Percentiles rank a stretch among this genome's conserved stretches.
These are phyloP conservation scores for Penicillium freii DNA, from an alignment of 2,329 filamentous ascomycete species.

Conservation along the genomic window DNA sequence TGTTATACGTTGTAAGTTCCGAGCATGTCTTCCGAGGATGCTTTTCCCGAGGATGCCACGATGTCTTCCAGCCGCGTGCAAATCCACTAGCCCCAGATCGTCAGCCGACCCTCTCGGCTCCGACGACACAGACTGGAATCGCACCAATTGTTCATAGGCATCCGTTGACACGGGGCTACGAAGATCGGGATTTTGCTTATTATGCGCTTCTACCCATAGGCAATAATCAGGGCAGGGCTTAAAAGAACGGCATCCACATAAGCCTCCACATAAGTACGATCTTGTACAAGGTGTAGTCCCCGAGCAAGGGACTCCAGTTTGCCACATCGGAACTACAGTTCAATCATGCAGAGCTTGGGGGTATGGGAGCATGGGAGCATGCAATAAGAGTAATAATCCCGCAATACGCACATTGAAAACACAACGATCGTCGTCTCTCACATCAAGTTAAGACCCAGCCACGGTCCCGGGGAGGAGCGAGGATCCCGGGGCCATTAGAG, in stretches of 20 bases:
- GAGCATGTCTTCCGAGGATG: not conserved
- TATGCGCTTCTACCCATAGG: not conserved
- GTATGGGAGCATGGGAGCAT: not conserved
- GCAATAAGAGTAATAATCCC: not conserved
- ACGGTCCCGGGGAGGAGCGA: not conserved
- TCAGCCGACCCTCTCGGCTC: constrained; percentile 8
- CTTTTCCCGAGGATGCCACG: constrained; percentile 4
- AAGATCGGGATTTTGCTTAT: not conserved
- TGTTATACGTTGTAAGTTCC: not conserved
- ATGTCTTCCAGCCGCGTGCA: constrained; percentile 1
- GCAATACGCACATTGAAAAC: not conserved
- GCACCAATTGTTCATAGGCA: not conserved
- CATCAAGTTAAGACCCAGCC: not conserved
- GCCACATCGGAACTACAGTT: constrained; percentile 1
- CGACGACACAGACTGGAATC: not conserved
- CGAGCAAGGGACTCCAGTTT: not conserved
- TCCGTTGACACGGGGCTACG: not conserved
- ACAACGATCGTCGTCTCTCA: not conserved
- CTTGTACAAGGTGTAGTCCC: not conserved
- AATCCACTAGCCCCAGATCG: constrained; percentile 4
- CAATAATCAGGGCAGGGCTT: not conserved
- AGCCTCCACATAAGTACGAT: not conserved
- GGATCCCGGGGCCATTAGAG: not conserved
- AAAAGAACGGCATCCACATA: not conserved
- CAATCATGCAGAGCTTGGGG: not conserved